phyloP scores from a whole-genome alignment of 345 rosid species.

The Mangifera indica region DNA sequence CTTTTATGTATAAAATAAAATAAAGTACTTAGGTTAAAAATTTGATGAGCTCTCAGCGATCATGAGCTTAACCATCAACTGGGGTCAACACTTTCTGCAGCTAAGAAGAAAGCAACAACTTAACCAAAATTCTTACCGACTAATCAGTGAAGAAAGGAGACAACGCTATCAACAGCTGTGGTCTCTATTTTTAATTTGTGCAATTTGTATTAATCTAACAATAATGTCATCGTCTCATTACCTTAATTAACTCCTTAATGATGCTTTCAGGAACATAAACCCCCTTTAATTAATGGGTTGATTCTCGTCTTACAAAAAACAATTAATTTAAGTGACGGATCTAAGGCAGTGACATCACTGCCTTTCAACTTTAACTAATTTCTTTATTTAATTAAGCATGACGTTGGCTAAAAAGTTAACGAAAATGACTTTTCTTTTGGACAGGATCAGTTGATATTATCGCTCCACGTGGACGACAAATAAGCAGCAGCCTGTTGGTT shows the following conservation, averaged over 20 bases:
- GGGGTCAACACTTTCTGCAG: too few species aligned
- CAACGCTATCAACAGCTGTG: conserved; percentile 18
- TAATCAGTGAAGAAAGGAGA: too few species aligned
- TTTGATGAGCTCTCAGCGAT: too few species aligned
- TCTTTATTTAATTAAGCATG: not conserved
- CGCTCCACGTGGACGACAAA: conserved; percentile 40
- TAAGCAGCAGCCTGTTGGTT: not conserved
- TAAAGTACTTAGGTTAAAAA: too few species aligned
- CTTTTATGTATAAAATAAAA: too few species aligned
- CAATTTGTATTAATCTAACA: conserved; percentile 14
- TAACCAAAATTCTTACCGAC: too few species aligned
- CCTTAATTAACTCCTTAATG: conserved; percentile 2
- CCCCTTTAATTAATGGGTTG: conserved; percentile 15
- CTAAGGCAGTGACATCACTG: conserved; percentile 28
- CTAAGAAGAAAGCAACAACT: too few species aligned
- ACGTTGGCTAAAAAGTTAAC: not conserved
- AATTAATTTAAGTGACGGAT: not conserved
- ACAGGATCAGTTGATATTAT: conserved; percentile 23
- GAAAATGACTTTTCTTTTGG: not conserved
- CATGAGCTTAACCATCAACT: too few species aligned
- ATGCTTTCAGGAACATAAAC: conserved; percentile 20
- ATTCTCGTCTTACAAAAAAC: conserved; percentile 15
- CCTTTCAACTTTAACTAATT: conserved; percentile 3
- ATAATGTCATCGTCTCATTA: conserved; percentile 19
- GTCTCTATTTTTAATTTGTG: not conserved